Conservation (phyloP, 2,329 filamentous ascomycete species). For the Fusarium annulatum region DNA sequence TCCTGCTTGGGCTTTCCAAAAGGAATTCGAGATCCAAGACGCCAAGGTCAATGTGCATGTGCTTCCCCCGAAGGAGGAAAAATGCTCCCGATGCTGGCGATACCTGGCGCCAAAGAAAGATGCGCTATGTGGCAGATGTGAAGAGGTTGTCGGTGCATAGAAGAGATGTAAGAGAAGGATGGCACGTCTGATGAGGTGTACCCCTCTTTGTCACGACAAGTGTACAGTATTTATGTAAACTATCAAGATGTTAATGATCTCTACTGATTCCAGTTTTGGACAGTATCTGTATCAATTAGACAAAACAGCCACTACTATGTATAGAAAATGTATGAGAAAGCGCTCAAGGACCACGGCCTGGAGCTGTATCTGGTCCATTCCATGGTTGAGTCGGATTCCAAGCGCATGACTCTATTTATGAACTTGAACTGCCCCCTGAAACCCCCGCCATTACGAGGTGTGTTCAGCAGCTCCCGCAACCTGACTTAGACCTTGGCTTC, state of each 20-base stretch:
- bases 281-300: slow-evolving; percentile 19
- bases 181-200: slow-evolving; percentile 14
- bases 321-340: neutral
- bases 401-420: slow-evolving; percentile 29
- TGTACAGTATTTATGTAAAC: slow-evolving; percentile 35
- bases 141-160: slow-evolving; percentile 64
- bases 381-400: slow-evolving; percentile 22
- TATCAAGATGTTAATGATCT: slow-evolving; percentile 2
- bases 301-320: slow-evolving; percentile 1
- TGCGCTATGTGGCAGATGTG: slow-evolving; percentile 78
- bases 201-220: slow-evolving; percentile 27
- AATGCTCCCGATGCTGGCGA: slow-evolving; percentile 92
- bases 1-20: slow-evolving; percentile 55
- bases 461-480: slow-evolving; percentile 19
- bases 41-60: slow-evolving; percentile 55
- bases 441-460: slow-evolving; percentile 19
- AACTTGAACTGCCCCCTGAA: slow-evolving; percentile 27
- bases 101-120: slow-evolving; percentile 77
- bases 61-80: slow-evolving; percentile 65
- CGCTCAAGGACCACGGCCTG: neutral
- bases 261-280: neutral
- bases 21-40: slow-evolving; percentile 56
- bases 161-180: slow-evolving; percentile 5
- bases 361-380: neutral
- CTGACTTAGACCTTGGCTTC: slow-evolving; percentile 16